Evolutionary conservation across 129 eudicot genomes (phyloP).

Genomic region (Erigeron canadensis): DNA sequence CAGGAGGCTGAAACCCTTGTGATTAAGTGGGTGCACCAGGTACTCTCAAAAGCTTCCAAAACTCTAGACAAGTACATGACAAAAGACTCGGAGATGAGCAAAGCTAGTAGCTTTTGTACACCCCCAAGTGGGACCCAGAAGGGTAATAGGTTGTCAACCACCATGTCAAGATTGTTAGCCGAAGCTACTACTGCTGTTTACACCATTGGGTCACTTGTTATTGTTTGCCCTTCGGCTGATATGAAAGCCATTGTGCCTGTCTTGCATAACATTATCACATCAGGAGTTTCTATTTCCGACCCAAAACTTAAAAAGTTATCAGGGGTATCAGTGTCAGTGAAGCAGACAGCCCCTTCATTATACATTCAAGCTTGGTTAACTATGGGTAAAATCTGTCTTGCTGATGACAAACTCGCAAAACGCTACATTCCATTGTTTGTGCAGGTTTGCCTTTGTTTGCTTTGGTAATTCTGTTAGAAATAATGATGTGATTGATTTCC

Average conservation of each 20-base stretch:
- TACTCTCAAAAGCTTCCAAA: constrained; percentile 70
- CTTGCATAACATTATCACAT: constrained; percentile 76
- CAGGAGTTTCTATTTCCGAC: constrained; percentile 48
- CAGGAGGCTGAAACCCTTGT: constrained; percentile 82
- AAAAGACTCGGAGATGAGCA: constrained; percentile 40
- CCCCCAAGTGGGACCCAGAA: constrained; percentile 47
- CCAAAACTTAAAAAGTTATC: constrained; percentile 48
- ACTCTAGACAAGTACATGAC: constrained; percentile 58
- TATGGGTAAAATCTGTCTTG: constrained; percentile 94
- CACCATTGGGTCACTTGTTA: constrained; percentile 84
- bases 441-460: constrained; percentile 54
- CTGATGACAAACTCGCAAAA: constrained; percentile 94
- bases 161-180: constrained; percentile 37
- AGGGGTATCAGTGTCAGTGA: constrained; percentile 37
- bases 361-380: constrained; percentile 92
- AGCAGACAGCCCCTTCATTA: constrained; percentile 73
- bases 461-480: neutral
- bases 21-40: constrained; percentile 63
- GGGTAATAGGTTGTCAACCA: constrained; percentile 41
- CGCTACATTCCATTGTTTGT: constrained; percentile 91
- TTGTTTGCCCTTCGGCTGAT: constrained; percentile 70
- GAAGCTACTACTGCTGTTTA: constrained; percentile 67
- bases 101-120: constrained; percentile 48
- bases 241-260: constrained; percentile 53
- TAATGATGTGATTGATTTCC: neutral